These are phyloP conservation scores for Rhizopogon roseolus DNA, from an alignment of 768 basidiomycete species.

Conservation along the genomic window DNA sequence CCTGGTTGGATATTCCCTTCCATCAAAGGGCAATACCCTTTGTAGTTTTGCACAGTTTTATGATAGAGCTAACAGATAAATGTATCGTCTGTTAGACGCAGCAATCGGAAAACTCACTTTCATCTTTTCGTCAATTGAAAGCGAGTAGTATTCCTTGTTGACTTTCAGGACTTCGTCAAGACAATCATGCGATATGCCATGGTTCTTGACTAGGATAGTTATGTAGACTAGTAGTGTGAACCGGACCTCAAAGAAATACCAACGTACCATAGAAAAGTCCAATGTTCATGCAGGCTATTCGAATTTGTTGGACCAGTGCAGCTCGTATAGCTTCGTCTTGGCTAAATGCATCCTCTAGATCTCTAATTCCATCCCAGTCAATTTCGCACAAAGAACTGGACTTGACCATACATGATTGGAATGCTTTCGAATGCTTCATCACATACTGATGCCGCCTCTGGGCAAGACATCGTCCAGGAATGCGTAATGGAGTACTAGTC, in stretches of 20 bases:
- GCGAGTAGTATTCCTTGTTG: constrained; percentile 58
- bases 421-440: constrained; percentile 11
- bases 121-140: constrained; percentile 52
- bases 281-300: constrained; percentile 68
- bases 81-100: neutral
- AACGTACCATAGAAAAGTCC: constrained; percentile 78
- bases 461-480: constrained; percentile 6
- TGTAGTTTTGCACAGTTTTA: constrained; percentile 68
- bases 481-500: no score
- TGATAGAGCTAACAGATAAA: constrained; percentile 7
- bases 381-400: neutral
- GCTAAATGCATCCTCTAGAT: constrained; percentile 14
- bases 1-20: constrained; percentile 69
- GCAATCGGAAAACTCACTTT: constrained; percentile 33
- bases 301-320: constrained; percentile 48
- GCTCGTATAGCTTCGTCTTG: constrained; percentile 10
- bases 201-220: constrained; percentile 61
- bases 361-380: constrained; percentile 5
- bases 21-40: constrained; percentile 76
- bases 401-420: constrained; percentile 19
- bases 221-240: neutral
- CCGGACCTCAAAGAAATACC: neutral
- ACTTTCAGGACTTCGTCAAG: constrained; percentile 47
- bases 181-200: constrained; percentile 54
- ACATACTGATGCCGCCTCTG: neutral